These are phyloP conservation scores for Penicillium bovifimosum DNA, from an alignment of 495 filamentous ascomycete genomes.

Conservation along the genomic window DNA sequence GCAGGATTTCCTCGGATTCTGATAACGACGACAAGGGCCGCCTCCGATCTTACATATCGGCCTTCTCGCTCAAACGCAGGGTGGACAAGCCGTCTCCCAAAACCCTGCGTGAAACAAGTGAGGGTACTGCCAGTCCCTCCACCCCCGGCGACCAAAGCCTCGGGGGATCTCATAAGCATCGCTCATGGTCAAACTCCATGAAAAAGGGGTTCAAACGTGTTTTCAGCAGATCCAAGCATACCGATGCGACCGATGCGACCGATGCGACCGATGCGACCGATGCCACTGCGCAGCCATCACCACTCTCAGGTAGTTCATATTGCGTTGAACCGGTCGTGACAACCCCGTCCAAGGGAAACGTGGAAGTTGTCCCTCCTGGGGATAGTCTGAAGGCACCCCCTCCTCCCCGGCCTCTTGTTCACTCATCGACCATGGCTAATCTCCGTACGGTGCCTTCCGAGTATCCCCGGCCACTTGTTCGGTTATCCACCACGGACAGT, in stretches of 20 bases:
- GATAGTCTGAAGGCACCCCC: too few relatives aligned
- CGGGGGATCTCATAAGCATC: conserved; percentile 47
- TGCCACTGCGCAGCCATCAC: conserved; percentile 17
- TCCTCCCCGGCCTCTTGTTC: too few relatives aligned
- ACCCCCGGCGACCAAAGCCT: conserved; percentile 14
- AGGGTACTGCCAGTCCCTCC: conserved; percentile 28
- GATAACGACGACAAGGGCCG: conserved; percentile 26
- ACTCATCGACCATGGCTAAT: not conserved
- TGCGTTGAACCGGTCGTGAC: not conserved
- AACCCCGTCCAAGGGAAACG: not conserved
- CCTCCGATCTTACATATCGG: conserved; percentile 40
- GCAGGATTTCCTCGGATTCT: too few relatives aligned
- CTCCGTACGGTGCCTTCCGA: too few relatives aligned
- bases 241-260: too few relatives aligned
- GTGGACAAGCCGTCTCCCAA: conserved; percentile 54
- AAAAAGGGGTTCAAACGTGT: conserved; percentile 57
- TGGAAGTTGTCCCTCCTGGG: not conserved
- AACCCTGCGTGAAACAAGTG: conserved; percentile 50
- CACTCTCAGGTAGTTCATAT: not conserved
- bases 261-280: too few relatives aligned
- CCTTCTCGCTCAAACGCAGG: conserved; percentile 40
- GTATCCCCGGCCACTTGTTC: too few relatives aligned
- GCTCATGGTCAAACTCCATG: conserved; percentile 55
- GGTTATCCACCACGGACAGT: too few relatives aligned
- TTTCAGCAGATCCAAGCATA: conserved; percentile 49